Conservation (phyloP, 2,329 filamentous ascomycete genomes). For the Alternaria incomplexa region DNA sequence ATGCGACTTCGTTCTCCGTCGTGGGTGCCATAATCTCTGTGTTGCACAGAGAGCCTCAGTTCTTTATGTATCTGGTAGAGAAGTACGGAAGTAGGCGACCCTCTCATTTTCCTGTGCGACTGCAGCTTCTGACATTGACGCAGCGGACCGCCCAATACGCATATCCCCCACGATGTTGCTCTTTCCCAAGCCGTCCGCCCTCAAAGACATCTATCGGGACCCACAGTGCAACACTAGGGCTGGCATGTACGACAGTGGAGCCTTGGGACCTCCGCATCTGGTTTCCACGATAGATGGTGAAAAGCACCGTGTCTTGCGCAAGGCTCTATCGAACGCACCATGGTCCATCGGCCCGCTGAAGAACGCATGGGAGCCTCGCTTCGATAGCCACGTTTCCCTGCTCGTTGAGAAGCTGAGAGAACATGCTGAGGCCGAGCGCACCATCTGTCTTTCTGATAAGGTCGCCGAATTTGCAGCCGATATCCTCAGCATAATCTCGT, state of each 20-base stretch:
- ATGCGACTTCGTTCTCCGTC: constrained; percentile 45
- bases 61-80: constrained; percentile 33
- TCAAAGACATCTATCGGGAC: constrained; percentile 52
- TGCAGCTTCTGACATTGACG: background rate
- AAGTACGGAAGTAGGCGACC: constrained; percentile 38
- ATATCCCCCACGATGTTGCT: constrained; percentile 49
- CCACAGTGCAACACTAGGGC: constrained; percentile 46
- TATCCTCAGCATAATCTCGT: constrained; percentile 51
- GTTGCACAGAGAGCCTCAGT: constrained; percentile 35
- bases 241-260: constrained; percentile 44
- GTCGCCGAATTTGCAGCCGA: constrained; percentile 52
- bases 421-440: constrained; percentile 23
- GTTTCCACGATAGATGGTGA: constrained; percentile 45
- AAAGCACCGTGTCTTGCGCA: constrained; percentile 43
- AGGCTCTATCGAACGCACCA: constrained; percentile 45
- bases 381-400: constrained; percentile 46
- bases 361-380: constrained; percentile 47
- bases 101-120: background rate
- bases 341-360: constrained; percentile 51
- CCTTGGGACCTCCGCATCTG: constrained; percentile 45
- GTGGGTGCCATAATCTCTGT: constrained; percentile 35
- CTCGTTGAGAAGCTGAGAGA: constrained; percentile 45
- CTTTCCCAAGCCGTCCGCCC: constrained; percentile 43
- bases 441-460: constrained; percentile 47
- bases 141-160: constrained; percentile 45